Evolutionary conservation across 495 filamentous ascomycete genomes (phyloP).

Genomic region (Hyaloscypha hepaticicola): DNA sequence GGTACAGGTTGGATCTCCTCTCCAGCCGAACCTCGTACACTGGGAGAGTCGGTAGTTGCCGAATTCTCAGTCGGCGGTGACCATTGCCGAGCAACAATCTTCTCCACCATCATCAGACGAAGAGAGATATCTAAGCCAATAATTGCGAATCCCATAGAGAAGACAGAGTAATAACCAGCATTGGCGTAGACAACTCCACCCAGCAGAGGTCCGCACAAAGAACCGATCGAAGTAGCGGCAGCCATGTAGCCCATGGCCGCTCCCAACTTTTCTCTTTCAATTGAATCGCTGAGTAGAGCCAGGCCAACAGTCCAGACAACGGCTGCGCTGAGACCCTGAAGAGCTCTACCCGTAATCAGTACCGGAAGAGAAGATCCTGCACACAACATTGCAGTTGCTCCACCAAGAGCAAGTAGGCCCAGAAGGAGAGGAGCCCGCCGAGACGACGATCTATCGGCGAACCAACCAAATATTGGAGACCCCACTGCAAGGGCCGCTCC

Average conservation of each 20-base stretch:
- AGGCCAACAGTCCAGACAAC: constrained; percentile 79
- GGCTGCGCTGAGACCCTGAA: constrained; percentile 75
- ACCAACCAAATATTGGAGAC: constrained; percentile 34
- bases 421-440: constrained; percentile 67
- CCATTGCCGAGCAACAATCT: constrained; percentile 68
- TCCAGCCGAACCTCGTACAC: not conserved
- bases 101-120: constrained; percentile 71
- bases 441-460: constrained; percentile 62
- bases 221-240: constrained; percentile 65
- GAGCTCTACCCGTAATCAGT: constrained; percentile 63
- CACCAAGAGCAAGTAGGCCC: constrained; percentile 68
- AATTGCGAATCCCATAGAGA: constrained; percentile 67
- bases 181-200: constrained; percentile 74
- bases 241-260: constrained; percentile 74
- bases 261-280: constrained; percentile 61
- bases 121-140: constrained; percentile 68
- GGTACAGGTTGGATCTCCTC: constrained; percentile 8
- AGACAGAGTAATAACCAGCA: constrained; percentile 74
- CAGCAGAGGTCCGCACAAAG: constrained; percentile 70
- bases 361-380: constrained; percentile 64
- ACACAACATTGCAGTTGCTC: constrained; percentile 69
- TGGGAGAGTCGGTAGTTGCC: not conserved
- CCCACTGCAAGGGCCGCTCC: constrained; percentile 63
- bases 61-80: constrained; percentile 15
- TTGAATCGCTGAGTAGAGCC: constrained; percentile 77